Base-by-base conservation (phyloP, 306 rosid genomes). In the Styphnolobium japonicum region DNA sequence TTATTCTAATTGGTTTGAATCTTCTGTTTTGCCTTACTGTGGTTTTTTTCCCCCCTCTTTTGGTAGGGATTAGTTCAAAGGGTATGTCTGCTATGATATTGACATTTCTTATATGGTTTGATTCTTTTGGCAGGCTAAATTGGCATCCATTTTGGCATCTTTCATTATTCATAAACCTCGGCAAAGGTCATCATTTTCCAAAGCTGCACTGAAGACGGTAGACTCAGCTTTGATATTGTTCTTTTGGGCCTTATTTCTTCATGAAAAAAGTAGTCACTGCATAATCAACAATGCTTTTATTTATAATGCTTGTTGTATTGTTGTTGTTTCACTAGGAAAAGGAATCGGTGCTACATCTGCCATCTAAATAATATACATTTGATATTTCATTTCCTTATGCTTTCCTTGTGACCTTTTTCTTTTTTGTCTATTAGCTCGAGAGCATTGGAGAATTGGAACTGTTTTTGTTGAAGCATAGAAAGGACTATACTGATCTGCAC, bases 181-280 rank as follows among this genome's bases (percentile, higher is more conserved):
- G 11, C 91, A 90, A 46, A 87, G 91, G 75, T 91, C 90, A 8
- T 81, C 96, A 23, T 92, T 95, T 80, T 74, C 87, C 67, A 88
- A 87, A 87, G 95, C 98, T 42, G 93, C 98, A 1, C 83, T 88
- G 55, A 95, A 91, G 82, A 95, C 98, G 92, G 98, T 95, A 83
- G 14, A 46, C 18, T 48, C 14, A 25, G 67, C 14, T 18, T 81
- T 67, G 4, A 70, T 52, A 36, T 51, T 49, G 27, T 43, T 16
- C 10, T 51, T 23, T 29, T 73, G 73, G 46, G 19, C 45, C 67
- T 10, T 12, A 34, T 27, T 62, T 51, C 7, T 34, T 22, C 12
- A 53, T 15, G 36, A 46, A 57, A 14, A 61, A 51, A n/a, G 23
- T 25, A 62, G 23, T 61, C 61, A 37, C 46, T 67, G 29, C 22